Conservation (phyloP, 371 early-diverging fungal genomes). For the Mucor lusitanicus region DNA sequence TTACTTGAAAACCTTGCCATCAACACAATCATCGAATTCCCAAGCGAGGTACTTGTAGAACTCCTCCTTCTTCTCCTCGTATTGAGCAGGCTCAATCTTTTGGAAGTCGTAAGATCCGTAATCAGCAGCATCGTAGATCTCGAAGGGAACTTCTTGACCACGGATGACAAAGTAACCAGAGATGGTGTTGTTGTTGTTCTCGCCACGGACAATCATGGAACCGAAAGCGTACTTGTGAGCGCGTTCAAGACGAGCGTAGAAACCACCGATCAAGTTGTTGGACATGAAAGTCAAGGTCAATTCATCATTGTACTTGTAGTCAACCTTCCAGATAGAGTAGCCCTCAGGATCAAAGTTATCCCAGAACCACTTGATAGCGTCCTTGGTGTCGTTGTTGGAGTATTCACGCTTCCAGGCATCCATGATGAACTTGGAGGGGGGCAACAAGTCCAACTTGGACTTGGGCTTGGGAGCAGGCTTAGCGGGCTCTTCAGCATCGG, state of each 20-base stretch:
- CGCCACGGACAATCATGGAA: conserved; percentile 83
- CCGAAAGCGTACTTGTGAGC: conserved; percentile 97
- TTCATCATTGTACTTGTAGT: conserved; percentile 94
- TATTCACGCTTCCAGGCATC: conserved; percentile 97
- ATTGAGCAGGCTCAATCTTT: conserved; percentile 74
- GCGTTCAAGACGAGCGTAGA: conserved; percentile 91
- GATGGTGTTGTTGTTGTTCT: conserved; percentile 89
- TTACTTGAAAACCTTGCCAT: conserved; percentile 77
- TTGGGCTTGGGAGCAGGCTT: conserved; percentile 87
- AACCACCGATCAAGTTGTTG: conserved; percentile 90
- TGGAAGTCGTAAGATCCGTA: conserved; percentile 84
- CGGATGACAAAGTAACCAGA: conserved; percentile 93
- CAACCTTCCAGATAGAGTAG: conserved; percentile 87
- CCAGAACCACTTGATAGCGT: conserved; percentile 94
- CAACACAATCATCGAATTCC: conserved; percentile 51
- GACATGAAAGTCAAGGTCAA: conserved; percentile 87
- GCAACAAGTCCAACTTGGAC: conserved; percentile 89
- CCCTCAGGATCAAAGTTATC: conserved; percentile 85
- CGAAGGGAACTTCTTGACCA: conserved; percentile 86
- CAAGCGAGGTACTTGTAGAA: conserved; percentile 52
- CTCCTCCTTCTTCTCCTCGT: conserved; percentile 56
- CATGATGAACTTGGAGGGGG: conserved; percentile 77
- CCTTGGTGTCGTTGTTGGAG: conserved; percentile 93
- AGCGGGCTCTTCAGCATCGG: conserved; percentile 55
- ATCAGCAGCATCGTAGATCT: conserved; percentile 88